A percentile compares a stretch with the other conserved stretches of the same genome.
Evolutionary conservation across 495 filamentous ascomycete species (phyloP).

Genomic region (Sabuloglossum arenarium): DNA sequence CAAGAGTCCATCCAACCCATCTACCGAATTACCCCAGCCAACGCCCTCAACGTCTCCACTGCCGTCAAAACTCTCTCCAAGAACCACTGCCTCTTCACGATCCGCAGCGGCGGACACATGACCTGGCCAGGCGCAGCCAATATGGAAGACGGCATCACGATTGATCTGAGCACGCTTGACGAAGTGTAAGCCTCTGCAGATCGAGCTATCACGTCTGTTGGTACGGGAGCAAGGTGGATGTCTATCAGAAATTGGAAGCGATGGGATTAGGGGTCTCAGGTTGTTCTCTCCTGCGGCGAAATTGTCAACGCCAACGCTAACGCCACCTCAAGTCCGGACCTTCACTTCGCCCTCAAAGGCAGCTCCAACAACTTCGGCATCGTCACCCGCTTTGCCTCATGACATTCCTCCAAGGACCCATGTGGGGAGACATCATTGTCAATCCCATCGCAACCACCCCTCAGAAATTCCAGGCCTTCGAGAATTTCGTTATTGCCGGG

Average conservation of each 20-base stretch:
- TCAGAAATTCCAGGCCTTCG: constrained; percentile 9
- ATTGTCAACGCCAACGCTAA: constrained; percentile 16
- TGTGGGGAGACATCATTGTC: constrained; percentile 22
- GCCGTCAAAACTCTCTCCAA: not conserved
- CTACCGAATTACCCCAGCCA: not conserved
- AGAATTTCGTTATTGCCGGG: constrained; percentile 13
- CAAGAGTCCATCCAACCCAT: not conserved
- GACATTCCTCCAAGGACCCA: constrained; percentile 22
- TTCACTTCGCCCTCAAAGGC: constrained; percentile 35
- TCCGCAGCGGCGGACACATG: constrained; percentile 24
- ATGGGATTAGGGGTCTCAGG: constrained; percentile 20
- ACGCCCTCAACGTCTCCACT: not conserved
- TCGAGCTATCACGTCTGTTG: constrained; percentile 22
- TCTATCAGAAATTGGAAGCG: constrained; percentile 25
- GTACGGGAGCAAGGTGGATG: constrained; percentile 30
- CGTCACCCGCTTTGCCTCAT: constrained; percentile 32
- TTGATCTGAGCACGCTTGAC: constrained; percentile 27
- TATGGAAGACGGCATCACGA: constrained; percentile 29
- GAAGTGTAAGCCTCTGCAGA: constrained; percentile 24
- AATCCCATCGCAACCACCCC: constrained; percentile 4
- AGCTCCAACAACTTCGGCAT: constrained; percentile 40
- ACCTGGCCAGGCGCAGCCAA: constrained; percentile 30
- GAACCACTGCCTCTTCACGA: constrained; percentile 16
- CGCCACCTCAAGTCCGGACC: constrained; percentile 14
- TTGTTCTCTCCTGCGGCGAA: constrained; percentile 20